Evolutionary conservation across 202 grass and related monocot genomes (phyloP), one percentile per base, ranked within the genome.

Genomic region (Zizania palustris): DNA sequence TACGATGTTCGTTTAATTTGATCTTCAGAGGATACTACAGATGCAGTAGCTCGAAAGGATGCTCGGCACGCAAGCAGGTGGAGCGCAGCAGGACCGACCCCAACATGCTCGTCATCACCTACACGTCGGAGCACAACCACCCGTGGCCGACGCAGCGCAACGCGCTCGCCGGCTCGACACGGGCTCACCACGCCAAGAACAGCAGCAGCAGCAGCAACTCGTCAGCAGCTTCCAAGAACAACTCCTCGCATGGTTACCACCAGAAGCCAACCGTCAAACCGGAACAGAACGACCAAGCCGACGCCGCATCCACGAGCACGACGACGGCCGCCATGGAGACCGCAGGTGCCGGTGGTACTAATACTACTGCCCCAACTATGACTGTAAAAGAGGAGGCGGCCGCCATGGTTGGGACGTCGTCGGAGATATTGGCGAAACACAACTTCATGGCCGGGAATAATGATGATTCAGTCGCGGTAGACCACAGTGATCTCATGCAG

Each of bases 51-150:
- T 99, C 96, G 20, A 99, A 99, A 79, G 96, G 90, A 55, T 99
- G 96, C 85, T 86, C 92, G 4, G 96, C 96, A 58, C 82, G 96
- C 81, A 99, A 99, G 85, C 96, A 99, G 83, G 96, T 99, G 9
- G 96, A 99, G 83, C 92, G 96, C 58, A 91, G 90, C 80, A 85
- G 96, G 76, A 93, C 90, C 1, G 92, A 99, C 67, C 92, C 96
- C 42, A 96, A 90, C 79, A 85, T 96, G 96, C 71, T 99, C 7
- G 90, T 99, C 58, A 96, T 99, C 85, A 99, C 96, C 67, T 99
- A 99, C 85, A 99, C 86, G 67, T 96, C 96, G 34, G 96, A 99
- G 83, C 96, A 99, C 83, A 99, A 99, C 82, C 94, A 97, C 45
- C 94, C 94, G 2, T 97, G 94, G 94, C 94, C 94, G 16, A 97